phyloP scores from a whole-genome alignment of 176 grass and related monocot species.

The Carex myosuroides region DNA sequence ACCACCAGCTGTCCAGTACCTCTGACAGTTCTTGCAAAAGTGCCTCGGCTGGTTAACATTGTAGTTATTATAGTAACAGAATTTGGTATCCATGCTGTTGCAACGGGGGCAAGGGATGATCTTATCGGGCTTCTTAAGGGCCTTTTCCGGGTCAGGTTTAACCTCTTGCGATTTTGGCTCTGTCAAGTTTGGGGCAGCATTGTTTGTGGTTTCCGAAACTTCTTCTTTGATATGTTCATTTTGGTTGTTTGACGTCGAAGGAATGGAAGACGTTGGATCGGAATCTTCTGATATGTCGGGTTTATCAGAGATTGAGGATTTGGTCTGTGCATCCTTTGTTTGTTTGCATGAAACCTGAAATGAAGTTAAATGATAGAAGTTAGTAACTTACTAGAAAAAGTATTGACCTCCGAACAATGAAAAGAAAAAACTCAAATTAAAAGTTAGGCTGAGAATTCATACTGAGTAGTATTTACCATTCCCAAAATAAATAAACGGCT shows the following conservation, averaged over 20 bases:
- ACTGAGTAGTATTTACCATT: neutral
- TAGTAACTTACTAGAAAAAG: neutral
- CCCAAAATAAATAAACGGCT: neutral
- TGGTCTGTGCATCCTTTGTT: neutral
- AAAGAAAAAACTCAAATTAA: neutral
- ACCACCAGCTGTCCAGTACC: conserved; percentile 86
- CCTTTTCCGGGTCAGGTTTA: conserved; percentile 32
- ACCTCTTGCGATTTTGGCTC: conserved; percentile 27
- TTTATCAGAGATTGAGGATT: conserved; percentile 1
- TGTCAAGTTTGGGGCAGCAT: neutral
- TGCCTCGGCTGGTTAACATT: conserved; percentile 88
- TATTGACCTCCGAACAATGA: neutral
- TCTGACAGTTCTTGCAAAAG: conserved; percentile 75
- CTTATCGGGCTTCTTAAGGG: conserved; percentile 64
- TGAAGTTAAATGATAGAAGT: neutral
- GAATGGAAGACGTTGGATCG: neutral
- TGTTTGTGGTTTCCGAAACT: neutral
- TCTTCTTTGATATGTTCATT: conserved; percentile 3
- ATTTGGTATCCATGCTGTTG: conserved; percentile 89
- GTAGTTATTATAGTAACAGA: conserved; percentile 96
- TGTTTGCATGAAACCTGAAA: conserved; percentile 11
- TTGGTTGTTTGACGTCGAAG: neutral
- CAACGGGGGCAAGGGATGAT: conserved; percentile 74
- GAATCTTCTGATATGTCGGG: neutral
- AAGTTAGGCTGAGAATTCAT: neutral